Conservation (phyloP, 805 yeast genomes). For the Barnettozyma sp. region DNA sequence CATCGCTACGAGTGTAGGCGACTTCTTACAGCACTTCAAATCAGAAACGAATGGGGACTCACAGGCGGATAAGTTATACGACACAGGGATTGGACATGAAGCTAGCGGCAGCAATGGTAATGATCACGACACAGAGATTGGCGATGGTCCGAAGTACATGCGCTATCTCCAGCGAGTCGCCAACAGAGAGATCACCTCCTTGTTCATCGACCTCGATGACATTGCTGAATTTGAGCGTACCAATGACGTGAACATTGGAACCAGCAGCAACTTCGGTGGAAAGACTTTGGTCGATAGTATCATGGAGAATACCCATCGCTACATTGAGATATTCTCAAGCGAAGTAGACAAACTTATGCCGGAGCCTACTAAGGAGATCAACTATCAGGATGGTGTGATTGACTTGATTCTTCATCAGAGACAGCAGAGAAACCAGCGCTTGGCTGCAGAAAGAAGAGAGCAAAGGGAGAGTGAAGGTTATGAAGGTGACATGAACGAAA, state of each 20-base stretch:
- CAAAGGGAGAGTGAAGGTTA: slow-evolving; percentile 42
- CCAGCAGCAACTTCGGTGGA: slow-evolving; percentile 18
- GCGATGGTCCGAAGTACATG: slow-evolving; percentile 67
- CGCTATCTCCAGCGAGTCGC: slow-evolving; percentile 69
- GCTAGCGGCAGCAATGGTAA: slow-evolving; percentile 14
- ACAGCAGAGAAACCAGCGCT: slow-evolving; percentile 69
- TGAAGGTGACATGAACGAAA: slow-evolving; percentile 22
- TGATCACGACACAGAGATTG: slow-evolving; percentile 23
- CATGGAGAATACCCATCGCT: slow-evolving; percentile 68
- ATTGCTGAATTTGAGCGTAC: slow-evolving; percentile 58
- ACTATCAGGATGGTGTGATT: slow-evolving; percentile 80
- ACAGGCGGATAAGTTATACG: slow-evolving; percentile 29
- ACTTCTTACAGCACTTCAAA: slow-evolving; percentile 65
- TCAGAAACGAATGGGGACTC: slow-evolving; percentile 25
- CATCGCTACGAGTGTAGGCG: slow-evolving; percentile 48
- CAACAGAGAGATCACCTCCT: slow-evolving; percentile 66
- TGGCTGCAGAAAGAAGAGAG: slow-evolving; percentile 58
- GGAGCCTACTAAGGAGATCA: slow-evolving; percentile 70
- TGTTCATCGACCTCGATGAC: slow-evolving; percentile 80
- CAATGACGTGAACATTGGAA: slow-evolving; percentile 26
- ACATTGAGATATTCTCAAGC: slow-evolving; percentile 65
- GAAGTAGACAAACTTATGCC: slow-evolving; percentile 83
- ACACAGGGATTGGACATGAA: slow-evolving; percentile 26
- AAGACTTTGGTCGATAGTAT: slow-evolving; percentile 49
- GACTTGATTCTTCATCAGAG: slow-evolving; percentile 93